Conservation (phyloP, 1,284 basidiomycete species). For the Caloboletus firmus region DNA sequence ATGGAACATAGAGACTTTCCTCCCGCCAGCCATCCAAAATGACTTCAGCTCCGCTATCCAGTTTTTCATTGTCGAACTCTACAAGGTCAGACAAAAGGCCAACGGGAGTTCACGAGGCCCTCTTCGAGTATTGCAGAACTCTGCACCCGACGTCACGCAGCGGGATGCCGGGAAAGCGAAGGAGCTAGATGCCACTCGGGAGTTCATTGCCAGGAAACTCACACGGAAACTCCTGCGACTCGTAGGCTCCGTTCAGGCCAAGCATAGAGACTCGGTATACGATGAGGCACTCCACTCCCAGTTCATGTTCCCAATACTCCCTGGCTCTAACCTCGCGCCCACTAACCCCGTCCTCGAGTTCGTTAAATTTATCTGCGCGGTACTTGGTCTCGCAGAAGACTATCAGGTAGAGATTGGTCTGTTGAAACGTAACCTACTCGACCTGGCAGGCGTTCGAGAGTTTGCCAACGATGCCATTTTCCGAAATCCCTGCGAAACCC, state of each 20-base stretch:
- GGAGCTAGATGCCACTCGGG: constrained; percentile 67
- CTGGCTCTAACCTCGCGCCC: constrained; percentile 80
- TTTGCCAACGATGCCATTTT: constrained; percentile 85
- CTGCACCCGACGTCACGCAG: constrained; percentile 61
- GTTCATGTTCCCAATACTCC: constrained; percentile 83
- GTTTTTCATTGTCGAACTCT: constrained; percentile 86
- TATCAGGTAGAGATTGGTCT: constrained; percentile 85
- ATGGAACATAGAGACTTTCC: constrained; percentile 94
- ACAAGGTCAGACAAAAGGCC: constrained; percentile 70
- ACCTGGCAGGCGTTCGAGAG: constrained; percentile 85
- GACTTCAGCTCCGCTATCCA: constrained; percentile 79
- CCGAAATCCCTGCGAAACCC: constrained; percentile 90
- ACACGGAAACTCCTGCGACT: constrained; percentile 80
- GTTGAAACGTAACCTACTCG: constrained; percentile 86
- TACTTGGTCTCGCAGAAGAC: constrained; percentile 77
- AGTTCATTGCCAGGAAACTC: constrained; percentile 79
- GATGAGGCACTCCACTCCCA: constrained; percentile 58
- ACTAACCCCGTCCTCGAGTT: constrained; percentile 87
- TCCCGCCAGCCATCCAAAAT: constrained; percentile 81
- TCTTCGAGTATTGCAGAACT: constrained; percentile 72
- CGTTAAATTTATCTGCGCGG: constrained; percentile 85
- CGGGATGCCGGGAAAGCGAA: constrained; percentile 68
- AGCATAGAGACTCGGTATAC: constrained; percentile 60
- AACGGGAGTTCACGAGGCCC: constrained; percentile 67
- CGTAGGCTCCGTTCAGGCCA: constrained; percentile 68